Conservation (phyloP, 495 filamentous ascomycete genomes). For the Neurospora sp. region DNA sequence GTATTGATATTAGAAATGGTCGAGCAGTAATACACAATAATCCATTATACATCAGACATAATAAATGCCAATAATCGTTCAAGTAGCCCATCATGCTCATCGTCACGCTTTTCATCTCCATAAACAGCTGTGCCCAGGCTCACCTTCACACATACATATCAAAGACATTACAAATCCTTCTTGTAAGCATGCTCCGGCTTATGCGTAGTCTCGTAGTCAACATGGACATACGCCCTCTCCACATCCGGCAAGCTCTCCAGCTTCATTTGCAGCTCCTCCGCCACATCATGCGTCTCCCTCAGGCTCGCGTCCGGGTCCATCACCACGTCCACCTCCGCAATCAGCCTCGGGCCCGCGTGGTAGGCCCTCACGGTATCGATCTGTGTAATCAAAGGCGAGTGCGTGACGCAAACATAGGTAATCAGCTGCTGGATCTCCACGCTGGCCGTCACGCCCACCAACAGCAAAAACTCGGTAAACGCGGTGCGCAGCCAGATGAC, state of each 20-base stretch:
- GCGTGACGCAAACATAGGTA: constrained; percentile 94
- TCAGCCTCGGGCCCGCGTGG: constrained; percentile 78
- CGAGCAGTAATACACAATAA: not conserved
- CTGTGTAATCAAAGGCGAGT: constrained; percentile 64
- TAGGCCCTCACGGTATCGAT: constrained; percentile 95
- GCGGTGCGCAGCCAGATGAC: constrained; percentile 75
- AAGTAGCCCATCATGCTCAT: not conserved
- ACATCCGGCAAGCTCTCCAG: constrained; percentile 86
- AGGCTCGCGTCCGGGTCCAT: constrained; percentile 64
- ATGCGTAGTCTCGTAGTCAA: constrained; percentile 94
- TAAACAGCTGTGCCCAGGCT: not conserved
- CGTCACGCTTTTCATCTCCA: not conserved
- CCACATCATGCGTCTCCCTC: constrained; percentile 79
- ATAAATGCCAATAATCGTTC: not conserved
- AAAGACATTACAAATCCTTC: constrained; percentile 37
- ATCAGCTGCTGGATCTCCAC: constrained; percentile 85
- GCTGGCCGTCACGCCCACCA: constrained; percentile 80
- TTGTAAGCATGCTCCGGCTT: constrained; percentile 62
- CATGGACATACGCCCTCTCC: constrained; percentile 92
- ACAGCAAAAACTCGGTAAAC: constrained; percentile 78
- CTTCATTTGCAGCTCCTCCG: constrained; percentile 90
- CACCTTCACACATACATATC: not conserved
- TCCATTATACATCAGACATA: not conserved
- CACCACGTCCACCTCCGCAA: constrained; percentile 85
- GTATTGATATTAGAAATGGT: not conserved